A percentile compares a stretch with the other conserved stretches of the same genome.
These are phyloP conservation scores for Boletellus ananas DNA, from an alignment of 768 basidiomycete genomes.

Conservation along the genomic window DNA sequence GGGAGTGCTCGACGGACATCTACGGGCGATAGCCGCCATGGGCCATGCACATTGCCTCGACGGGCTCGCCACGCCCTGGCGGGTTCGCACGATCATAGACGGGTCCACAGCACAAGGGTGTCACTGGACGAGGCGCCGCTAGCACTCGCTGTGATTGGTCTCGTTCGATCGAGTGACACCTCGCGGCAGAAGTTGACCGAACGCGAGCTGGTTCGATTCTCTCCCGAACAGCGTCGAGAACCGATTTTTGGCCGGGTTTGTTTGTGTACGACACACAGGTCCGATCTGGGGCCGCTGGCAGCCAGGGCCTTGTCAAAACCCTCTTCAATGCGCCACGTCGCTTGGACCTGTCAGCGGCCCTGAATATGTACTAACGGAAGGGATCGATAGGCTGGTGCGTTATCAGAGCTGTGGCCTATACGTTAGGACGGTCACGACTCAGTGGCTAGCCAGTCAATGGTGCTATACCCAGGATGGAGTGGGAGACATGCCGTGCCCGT, in stretches of 20 bases:
- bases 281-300: too few species aligned
- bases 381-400: not conserved
- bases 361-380: not conserved
- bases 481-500: too few species aligned
- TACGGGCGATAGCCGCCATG: not conserved
- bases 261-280: too few species aligned
- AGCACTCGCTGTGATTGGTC: not conserved
- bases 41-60: not conserved
- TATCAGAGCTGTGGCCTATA: not conserved
- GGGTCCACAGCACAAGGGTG: not conserved
- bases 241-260: too few species aligned
- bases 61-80: conserved; percentile 4
- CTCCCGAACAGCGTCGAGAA: too few species aligned
- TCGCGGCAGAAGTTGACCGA: too few species aligned
- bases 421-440: not conserved
- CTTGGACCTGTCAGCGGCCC: too few species aligned
- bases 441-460: not conserved
- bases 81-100: not conserved
- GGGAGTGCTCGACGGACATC: not conserved
- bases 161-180: too few species aligned
- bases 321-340: too few species aligned
- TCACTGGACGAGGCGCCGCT: not conserved
- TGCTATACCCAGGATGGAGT: too few species aligned
- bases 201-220: too few species aligned
- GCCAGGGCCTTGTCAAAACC: not conserved